These are phyloP conservation scores for Boletus tomentosulus DNA, from an alignment of 768 basidiomycete species.

Conservation along the genomic window DNA sequence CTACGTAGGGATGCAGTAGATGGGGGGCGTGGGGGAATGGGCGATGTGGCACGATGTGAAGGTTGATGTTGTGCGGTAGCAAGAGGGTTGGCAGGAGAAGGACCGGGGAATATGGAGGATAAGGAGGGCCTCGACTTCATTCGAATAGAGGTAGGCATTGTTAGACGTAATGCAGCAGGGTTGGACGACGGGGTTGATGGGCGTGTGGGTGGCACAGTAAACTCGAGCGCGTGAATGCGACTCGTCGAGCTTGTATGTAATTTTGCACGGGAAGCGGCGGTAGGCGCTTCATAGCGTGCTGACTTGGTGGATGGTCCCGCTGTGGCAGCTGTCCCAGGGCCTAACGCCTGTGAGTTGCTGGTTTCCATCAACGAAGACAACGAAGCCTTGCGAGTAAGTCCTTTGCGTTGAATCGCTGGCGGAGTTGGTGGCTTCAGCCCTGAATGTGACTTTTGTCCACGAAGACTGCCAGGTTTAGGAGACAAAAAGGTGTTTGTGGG, in stretches of 20 bases:
- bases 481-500: slow-evolving; percentile 57
- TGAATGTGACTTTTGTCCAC: slow-evolving; percentile 81
- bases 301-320: slow-evolving; percentile 35
- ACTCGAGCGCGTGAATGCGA: slow-evolving; percentile 55
- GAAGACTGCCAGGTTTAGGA: slow-evolving; percentile 69
- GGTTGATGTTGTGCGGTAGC: slow-evolving; percentile 29
- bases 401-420: slow-evolving; percentile 54
- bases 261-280: slow-evolving; percentile 78
- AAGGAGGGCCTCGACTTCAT: slow-evolving; percentile 72
- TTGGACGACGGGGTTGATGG: slow-evolving; percentile 80
- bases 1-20: slow-evolving; percentile 48
- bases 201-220: slow-evolving; percentile 68
- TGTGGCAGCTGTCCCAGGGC: slow-evolving; percentile 41
- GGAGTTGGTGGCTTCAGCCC: slow-evolving; percentile 75
- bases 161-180: slow-evolving; percentile 71
- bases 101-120: slow-evolving; percentile 65
- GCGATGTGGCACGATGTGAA: slow-evolving; percentile 50
- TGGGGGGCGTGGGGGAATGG: slow-evolving; percentile 55
- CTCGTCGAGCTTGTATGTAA: slow-evolving; percentile 61
- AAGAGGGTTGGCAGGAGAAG: slow-evolving; percentile 30
- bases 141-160: slow-evolving; percentile 81
- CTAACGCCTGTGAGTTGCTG: slow-evolving; percentile 50
- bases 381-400: slow-evolving; percentile 70
- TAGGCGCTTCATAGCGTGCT: slow-evolving; percentile 70
- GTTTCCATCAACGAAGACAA: slow-evolving; percentile 69